A percentile compares a stretch with the other conserved stretches of the same genome.
Evolutionary conservation across 352 stramenopile species (phyloP).

Genomic region (Thalassiosira livingstoniorum): DNA sequence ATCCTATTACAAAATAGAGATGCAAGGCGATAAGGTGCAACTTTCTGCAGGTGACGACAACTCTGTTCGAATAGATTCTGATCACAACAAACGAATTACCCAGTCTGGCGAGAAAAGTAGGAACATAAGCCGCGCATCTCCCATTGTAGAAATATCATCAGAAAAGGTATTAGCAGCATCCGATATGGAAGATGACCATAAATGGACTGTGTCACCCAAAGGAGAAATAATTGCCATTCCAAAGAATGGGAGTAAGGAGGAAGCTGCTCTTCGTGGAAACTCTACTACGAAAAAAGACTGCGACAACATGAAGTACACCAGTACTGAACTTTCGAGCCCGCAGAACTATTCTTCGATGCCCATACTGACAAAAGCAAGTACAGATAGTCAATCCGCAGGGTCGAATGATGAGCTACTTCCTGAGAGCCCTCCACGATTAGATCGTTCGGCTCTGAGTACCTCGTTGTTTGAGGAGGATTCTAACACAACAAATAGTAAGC

Average conservation of each 20-base stretch:
- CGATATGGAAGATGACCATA: not conserved
- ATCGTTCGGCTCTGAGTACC: constrained; percentile 10
- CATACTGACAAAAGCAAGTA: constrained; percentile 21
- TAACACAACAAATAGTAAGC: not conserved
- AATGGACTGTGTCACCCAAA: constrained; percentile 19
- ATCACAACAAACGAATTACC: constrained; percentile 24
- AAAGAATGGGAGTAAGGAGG: not conserved
- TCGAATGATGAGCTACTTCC: constrained; percentile 10
- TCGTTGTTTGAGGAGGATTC: constrained; percentile 27
- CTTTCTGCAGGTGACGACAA: constrained; percentile 30
- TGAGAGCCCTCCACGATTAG: constrained; percentile 28
- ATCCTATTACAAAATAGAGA: constrained; percentile 41
- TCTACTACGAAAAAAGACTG: not conserved
- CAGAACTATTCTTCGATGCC: not conserved
- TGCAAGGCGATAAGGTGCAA: constrained; percentile 20
- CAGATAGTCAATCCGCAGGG: constrained; percentile 17
- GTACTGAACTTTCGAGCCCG: not conserved
- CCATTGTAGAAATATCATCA: not conserved
- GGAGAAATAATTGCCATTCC: constrained; percentile 11
- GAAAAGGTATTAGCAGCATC: constrained; percentile 6
- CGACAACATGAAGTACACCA: not conserved
- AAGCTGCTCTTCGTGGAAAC: not conserved
- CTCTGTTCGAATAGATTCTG: constrained; percentile 20
- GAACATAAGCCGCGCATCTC: constrained; percentile 17
- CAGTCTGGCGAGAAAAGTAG: not conserved